Evolutionary conservation across 1,139 yeast species (phyloP), one percentile per base, ranked within the genome.

Genomic region (Protomyces arabidopsidicola): DNA sequence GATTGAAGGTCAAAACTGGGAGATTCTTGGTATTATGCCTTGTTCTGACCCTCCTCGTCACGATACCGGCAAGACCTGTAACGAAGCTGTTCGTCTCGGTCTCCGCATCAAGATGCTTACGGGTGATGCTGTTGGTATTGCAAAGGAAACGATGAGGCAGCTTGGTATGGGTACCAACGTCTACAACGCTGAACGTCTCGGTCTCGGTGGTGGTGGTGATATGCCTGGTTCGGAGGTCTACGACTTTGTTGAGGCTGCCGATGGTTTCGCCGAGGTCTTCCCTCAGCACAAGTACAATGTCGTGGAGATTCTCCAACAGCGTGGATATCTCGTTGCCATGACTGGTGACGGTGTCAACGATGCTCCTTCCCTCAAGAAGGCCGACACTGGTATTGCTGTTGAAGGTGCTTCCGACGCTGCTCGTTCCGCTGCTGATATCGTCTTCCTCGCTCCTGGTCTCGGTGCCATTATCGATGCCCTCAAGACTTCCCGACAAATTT

Each of bases 351-450:
- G 89, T 81, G 89, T 85, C 72, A 85, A 85, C 78, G 89, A 85
- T 76, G 89, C 89, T 70, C 89, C 89, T 72, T 85, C 89, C 64
- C 81, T 85, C 77, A 85, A 85, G 83, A 85, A 85, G 81, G 88
- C 89, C 72, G 89, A 85, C 77, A 84, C 88, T 72, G 89, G 89
- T 81, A 85, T 85, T 78, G 89, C 89, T 71, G 89, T 85, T 74
- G 89, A 85, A 78, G 89, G 89, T 80, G 88, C 89, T 68, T 83
- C 89, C 70, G 89, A 85, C 78, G 89, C 89, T 74, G 89, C 89
- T 70, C 83, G 87, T 76, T 85, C 89, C 69, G 89, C 89, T 76
- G 88, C 89, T 68, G 89, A 85, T 77, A 85, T 85, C 76, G 89
- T 85, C 72, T 85, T 85, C 85, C 80, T 85, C 73, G 89, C 89